Evolutionary conservation across 192 early-diverging fungal genomes (phyloP), one percentile per base, ranked within the genome.

Genomic region (Coemansia sp.): DNA sequence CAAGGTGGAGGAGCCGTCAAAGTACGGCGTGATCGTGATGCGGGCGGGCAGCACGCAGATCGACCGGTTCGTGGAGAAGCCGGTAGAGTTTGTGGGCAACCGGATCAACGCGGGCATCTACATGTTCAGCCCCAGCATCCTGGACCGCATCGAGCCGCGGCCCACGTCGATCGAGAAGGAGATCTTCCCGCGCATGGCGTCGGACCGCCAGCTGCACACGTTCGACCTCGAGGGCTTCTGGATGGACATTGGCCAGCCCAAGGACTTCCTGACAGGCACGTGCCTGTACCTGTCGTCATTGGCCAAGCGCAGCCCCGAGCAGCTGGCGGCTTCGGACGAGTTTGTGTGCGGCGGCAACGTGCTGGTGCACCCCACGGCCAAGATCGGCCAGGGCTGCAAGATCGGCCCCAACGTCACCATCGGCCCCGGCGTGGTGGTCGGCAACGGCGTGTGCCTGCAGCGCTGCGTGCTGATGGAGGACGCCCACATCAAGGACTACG

Each of bases 191-290:
- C 51, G 55, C 51, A 96, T 99, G 87, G 95, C 95, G 10, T 52
- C 65, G 6, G 97, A 94, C 62, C 53, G 58, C 23, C 84, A 95
- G 75, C 84, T 99, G 45, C 93, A 97, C 82, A 84, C 90, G 18
- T 94, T 95, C 68, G 91, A 92, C 30, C 83, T 99, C 46, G 88
- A 91, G 39, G 94, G 94, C 59, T 97, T 90, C 85, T 99, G 97
- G 97, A 94, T 94, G 87, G 97, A 99, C 71, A 95, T 99, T 55
- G 97, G 97, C 35, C 97, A 99, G 74, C 97, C 97, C 50, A 96
- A 94, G 76, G 97, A 99, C 74, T 99, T 88, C 72, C 81, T 99
- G 65, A 93, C 88, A 4, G 97, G 97, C 20, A 93, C 92, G 19
- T 92, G 91, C 51, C 82, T 99, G 48, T 98, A 97, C 73, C 85